Base-by-base conservation (phyloP, 805 yeast genomes). In the Barnettozyma sucrosica region DNA sequence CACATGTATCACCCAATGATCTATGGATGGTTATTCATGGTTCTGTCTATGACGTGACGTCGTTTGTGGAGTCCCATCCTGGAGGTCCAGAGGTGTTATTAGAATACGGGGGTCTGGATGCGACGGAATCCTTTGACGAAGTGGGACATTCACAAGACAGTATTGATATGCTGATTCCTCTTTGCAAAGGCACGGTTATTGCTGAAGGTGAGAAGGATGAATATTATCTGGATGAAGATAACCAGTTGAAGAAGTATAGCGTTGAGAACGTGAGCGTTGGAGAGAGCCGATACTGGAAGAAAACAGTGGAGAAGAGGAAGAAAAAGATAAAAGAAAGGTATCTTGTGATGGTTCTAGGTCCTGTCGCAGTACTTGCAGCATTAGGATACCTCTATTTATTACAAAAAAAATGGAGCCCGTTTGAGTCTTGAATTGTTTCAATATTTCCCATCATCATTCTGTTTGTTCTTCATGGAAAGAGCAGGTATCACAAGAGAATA, bases 91-190 rank as follows among this genome's bases (percentile, higher is more conserved):
- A 85, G 64, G 89, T 88, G 47, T 70, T 88, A 41, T 65, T 81
- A 52, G 86, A 85, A 51, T 85, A 83, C 56, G 95, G 86, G 28
- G 95, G 93, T 4, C 24, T 45, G 36, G 89, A 85, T 57, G 95
- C 92, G 10, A 83, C 93, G 7, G 81, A 83, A 56, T 80, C 87
- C 9, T 92, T 89, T 61, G 87, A 84, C 50, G 97, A 92, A 57
- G 93, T 93, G 62, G 99, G 99, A 20, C 99, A 93, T 70, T 88
- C 97, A 19, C 96, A 89, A 53, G 97, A 90, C 56, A 98, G 98
- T 23, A 79, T 82, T 51, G 89, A 83, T 56, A 76, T 85, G 61
- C 71, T 93, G 58, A 72, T 70, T 36, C 80, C 79, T 20, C 70
- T 89, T 55, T 73, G 77, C 58, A 76, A 92, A 48, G 99, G 99